Evolutionary conservation across 2,329 filamentous ascomycete species (phyloP), one percentile per base, ranked within the genome.

Genomic region (Aspergillus pseudotamarii): DNA sequence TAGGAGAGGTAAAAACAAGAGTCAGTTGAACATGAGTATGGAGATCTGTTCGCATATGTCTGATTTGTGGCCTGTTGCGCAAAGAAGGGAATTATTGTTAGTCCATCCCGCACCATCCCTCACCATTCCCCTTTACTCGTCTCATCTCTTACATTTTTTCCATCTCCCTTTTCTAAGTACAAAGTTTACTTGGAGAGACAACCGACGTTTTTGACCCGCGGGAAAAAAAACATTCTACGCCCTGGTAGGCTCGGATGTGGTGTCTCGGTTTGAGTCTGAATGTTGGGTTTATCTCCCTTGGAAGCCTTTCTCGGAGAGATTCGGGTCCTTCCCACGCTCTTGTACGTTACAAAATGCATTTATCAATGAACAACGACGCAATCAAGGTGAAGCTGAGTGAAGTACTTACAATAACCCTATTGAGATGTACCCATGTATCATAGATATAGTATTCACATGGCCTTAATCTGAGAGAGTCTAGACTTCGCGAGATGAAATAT

Each of bases 161-260:
- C 48, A 28, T 45, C 51, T 60, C 48, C 38, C 51, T 71, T 63
- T 67, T 58, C 57, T 50, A 62, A 67, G 60, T 66, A 62, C 59
- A 61, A 58, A 60, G 36, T 56, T 53, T 56, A 60, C 57, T 71
- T 72, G 66, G 68, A 67, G 67, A 65, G 43, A 60, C 63, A 65
- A 63, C 64, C 62, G 56, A 58, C 62, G 64, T 63, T 65, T 59
- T 69, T 64, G 60, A 69, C 58, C 57, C 55, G 65, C 57, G 43
- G 60, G 64, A 69, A 64, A 61, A 61, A 66, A 59, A 56, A 60
- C 62, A 64, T 65, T 69, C 63, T 65, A 64, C 53, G 66, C 66
- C 64, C 67, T 68, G 69, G 63, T 60, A 62, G 67, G 71, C 72
- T 68, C 69, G 68, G 66, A 64, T 66, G 65, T 66, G 70, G 64